Evolutionary conservation across 495 filamentous ascomycete genomes (phyloP).

Genomic region (Penicillium bovifimosum): DNA sequence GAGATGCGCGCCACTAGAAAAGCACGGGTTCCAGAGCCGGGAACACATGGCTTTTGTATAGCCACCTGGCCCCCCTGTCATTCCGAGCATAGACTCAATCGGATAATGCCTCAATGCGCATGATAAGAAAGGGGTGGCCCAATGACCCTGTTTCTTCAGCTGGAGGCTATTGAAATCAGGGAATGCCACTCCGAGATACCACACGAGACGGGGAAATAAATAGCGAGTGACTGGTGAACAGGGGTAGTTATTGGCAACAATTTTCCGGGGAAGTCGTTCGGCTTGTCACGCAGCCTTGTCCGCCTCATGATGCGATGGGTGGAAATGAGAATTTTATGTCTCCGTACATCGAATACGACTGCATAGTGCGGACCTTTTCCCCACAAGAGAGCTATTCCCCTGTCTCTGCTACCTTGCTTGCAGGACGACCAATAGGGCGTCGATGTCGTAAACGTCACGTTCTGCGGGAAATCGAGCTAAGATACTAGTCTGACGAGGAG

Average conservation of each 20-base stretch:
- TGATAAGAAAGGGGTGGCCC: conserved; percentile 4
- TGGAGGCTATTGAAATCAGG: not conserved
- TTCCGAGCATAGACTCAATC: not conserved
- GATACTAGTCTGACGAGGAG: conserved; percentile 6
- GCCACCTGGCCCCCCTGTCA: not conserved
- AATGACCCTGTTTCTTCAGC: conserved; percentile 3
- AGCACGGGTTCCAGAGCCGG: conserved; percentile 1
- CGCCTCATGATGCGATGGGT: conserved; percentile 18
- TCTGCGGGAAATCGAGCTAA: conserved; percentile 8
- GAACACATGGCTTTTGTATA: not conserved
- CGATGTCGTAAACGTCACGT: not conserved
- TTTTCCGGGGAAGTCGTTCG: not conserved
- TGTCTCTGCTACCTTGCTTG: conserved; percentile 9
- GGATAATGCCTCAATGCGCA: conserved; percentile 4
- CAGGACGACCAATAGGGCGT: conserved; percentile 10
- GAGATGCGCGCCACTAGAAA: not conserved
- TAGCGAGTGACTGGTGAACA: conserved; percentile 14
- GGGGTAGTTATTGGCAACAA: conserved; percentile 1
- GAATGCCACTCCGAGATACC: conserved; percentile 21
- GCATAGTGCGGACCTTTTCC: conserved; percentile 19
- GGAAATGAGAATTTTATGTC: conserved; percentile 12
- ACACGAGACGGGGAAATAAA: conserved; percentile 21
- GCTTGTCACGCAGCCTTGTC: conserved; percentile 14
- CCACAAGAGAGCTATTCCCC: conserved; percentile 14
- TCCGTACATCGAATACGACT: no score